Evolutionary conservation across 306 rosid genomes (phyloP).

Genomic region (cucumber (Cucumis sativus)): DNA sequence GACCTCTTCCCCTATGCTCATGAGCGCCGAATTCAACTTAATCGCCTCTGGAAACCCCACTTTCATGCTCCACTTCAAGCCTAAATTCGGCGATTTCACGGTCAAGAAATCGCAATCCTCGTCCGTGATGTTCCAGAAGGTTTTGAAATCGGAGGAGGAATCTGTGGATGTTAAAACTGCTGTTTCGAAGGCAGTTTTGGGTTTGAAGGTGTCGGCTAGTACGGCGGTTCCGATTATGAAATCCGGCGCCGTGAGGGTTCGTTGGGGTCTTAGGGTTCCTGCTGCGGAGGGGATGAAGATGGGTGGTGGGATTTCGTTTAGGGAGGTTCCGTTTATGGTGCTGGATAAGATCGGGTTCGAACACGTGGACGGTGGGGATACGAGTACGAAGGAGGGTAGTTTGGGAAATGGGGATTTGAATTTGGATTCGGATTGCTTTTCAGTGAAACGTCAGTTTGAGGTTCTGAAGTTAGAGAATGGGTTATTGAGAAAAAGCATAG

Average conservation of each 20-base stretch:
- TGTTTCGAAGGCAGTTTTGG: slow-evolving; percentile 28
- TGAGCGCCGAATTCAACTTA: slow-evolving; percentile 74
- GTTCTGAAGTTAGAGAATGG: slow-evolving; percentile 50
- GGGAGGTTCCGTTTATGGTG: slow-evolving; percentile 47
- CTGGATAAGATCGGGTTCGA: slow-evolving; percentile 88
- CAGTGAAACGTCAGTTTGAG: slow-evolving; percentile 60
- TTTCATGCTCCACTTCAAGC: slow-evolving; percentile 87
- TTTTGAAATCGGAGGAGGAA: slow-evolving; percentile 21
- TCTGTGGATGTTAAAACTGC: slow-evolving; percentile 17
- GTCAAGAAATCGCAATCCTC: slow-evolving; percentile 63
- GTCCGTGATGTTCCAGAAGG: slow-evolving; percentile 18
- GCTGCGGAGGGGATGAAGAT: slow-evolving; percentile 28
- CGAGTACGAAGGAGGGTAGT: slow-evolving; percentile 17
- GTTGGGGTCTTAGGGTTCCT: slow-evolving; percentile 86
- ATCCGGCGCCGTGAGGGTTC: slow-evolving; percentile 40
- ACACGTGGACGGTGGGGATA: slow-evolving; percentile 41
- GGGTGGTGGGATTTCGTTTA: slow-evolving; percentile 26
- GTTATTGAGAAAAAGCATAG: slow-evolving; percentile 56
- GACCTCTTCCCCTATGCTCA: slow-evolving; percentile 43
- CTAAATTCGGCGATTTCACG: slow-evolving; percentile 72
- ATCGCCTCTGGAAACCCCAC: slow-evolving; percentile 34
- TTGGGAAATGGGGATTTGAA: slow-evolving; percentile 25
- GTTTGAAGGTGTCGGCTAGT: slow-evolving; percentile 56
- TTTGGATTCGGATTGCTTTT: slow-evolving; percentile 23
- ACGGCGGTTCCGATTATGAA: slow-evolving; percentile 47